These are phyloP conservation scores for Brassica balearica DNA, from an alignment of 441 rosid species.

Conservation along the genomic window DNA sequence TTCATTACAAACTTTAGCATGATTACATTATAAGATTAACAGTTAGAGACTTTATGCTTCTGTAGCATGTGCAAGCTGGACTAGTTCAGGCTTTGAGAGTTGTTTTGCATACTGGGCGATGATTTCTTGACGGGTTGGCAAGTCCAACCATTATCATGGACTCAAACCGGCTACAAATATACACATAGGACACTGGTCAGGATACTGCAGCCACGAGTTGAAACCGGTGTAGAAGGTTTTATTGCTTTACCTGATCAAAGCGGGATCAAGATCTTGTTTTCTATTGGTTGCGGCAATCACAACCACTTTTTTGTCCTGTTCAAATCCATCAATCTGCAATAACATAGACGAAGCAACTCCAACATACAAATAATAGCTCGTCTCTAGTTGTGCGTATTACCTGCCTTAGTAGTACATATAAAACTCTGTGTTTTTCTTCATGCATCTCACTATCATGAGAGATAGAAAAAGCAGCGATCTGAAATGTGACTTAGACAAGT, in stretches of 20 bases:
- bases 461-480: slow-evolving; percentile 95
- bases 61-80: slow-evolving; percentile 68
- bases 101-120: slow-evolving; percentile 92
- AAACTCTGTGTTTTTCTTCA: slow-evolving; percentile 89
- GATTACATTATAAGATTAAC: no score
- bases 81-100: slow-evolving; percentile 64
- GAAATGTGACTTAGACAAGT: slow-evolving; percentile 18
- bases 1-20: no score
- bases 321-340: slow-evolving; percentile 92
- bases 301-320: slow-evolving; percentile 85
- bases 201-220: neutral
- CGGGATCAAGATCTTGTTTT: slow-evolving; percentile 94
- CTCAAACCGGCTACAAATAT: slow-evolving; percentile 75
- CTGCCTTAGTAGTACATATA: slow-evolving; percentile 92
- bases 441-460: slow-evolving; percentile 87
- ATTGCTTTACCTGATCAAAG: slow-evolving; percentile 64
- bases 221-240: no score
- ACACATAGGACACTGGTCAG: slow-evolving; percentile 11
- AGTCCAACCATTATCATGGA: slow-evolving; percentile 69
- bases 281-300: slow-evolving; percentile 94
- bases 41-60: slow-evolving; percentile 50
- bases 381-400: slow-evolving; percentile 40
- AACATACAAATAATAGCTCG: neutral
- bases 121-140: slow-evolving; percentile 82
- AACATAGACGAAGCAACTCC: neutral